These are phyloP conservation scores for Xylariaceae sp. DNA, from an alignment of 2,329 filamentous ascomycete genomes.

Conservation along the genomic window DNA sequence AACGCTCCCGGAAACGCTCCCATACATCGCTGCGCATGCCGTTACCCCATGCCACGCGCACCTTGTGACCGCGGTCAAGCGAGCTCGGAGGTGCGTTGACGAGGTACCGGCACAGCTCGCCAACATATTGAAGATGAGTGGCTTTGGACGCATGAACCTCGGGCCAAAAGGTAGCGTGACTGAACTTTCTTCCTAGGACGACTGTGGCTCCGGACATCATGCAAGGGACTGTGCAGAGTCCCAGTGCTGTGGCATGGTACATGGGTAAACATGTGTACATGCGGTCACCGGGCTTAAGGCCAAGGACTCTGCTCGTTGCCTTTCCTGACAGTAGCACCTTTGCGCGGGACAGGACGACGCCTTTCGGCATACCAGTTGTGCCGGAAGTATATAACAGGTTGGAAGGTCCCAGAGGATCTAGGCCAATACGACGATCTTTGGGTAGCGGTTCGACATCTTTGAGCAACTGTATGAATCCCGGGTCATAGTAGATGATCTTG, in stretches of 20 bases:
- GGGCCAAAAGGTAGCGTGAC: conserved; percentile 63
- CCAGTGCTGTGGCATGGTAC: conserved; percentile 69
- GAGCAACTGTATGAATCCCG: conserved; percentile 40
- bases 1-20: conserved; percentile 57
- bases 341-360: conserved; percentile 52
- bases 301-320: conserved; percentile 16
- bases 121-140: conserved; percentile 70
- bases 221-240: conserved; percentile 49
- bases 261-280: conserved; percentile 73
- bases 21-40: conserved; percentile 66
- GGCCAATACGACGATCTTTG: conserved; percentile 46
- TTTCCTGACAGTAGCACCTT: conserved; percentile 26
- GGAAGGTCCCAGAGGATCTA: conserved; percentile 48
- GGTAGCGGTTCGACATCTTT: conserved; percentile 45
- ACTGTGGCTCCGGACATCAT: conserved; percentile 45
- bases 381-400: conserved; percentile 68
- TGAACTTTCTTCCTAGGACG: conserved; percentile 62
- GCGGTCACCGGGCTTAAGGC: conserved; percentile 40
- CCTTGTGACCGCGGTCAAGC: conserved; percentile 52
- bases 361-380: conserved; percentile 72
- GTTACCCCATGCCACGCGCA: conserved; percentile 58
- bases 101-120: conserved; percentile 70
- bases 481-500: conserved; percentile 47
- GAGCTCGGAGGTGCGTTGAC: conserved; percentile 59
- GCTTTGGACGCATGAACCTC: conserved; percentile 62